phyloP scores from a whole-genome alignment of 768 basidiomycete species.

The Gautieria morchelliformis region DNA sequence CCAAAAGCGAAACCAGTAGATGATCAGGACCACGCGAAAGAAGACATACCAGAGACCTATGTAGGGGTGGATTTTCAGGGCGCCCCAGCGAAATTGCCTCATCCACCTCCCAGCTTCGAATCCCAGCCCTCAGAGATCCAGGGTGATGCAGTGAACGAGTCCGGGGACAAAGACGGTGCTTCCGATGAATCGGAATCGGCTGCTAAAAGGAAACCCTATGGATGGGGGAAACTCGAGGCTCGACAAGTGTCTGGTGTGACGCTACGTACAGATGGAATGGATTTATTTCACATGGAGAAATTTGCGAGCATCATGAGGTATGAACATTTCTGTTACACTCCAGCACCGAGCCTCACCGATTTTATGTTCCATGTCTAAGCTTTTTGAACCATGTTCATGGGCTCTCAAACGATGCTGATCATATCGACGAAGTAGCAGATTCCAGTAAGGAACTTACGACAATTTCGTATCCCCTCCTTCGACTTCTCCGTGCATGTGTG shows the following conservation, averaged over 20 bases:
- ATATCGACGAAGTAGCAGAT: no score
- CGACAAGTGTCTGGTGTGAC: not conserved
- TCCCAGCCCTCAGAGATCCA: no score
- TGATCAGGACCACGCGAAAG: not conserved
- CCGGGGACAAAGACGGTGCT: not conserved
- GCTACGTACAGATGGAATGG: not conserved
- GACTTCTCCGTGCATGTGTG: not conserved
- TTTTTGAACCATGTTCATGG: not conserved
- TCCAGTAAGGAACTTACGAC: not conserved
- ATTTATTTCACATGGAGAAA: constrained; percentile 3
- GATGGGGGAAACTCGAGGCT: not conserved
- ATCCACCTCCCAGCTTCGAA: not conserved
- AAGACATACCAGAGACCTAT: not conserved
- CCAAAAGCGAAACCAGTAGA: not conserved
- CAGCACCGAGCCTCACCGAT: not conserved
- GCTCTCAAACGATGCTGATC: not conserved
- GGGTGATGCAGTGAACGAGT: not conserved
- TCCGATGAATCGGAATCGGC: not conserved
- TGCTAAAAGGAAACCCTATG: not conserved
- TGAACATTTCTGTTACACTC: not conserved
- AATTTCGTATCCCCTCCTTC: not conserved
- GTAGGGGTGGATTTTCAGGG: not conserved
- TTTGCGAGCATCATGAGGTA: not conserved
- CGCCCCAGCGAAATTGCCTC: not conserved
- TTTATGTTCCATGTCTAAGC: not conserved